Evolutionary conservation across 192 early-diverging fungal species (phyloP), one percentile per base, ranked within the genome.

Genomic region (Mortierella claussenii): DNA sequence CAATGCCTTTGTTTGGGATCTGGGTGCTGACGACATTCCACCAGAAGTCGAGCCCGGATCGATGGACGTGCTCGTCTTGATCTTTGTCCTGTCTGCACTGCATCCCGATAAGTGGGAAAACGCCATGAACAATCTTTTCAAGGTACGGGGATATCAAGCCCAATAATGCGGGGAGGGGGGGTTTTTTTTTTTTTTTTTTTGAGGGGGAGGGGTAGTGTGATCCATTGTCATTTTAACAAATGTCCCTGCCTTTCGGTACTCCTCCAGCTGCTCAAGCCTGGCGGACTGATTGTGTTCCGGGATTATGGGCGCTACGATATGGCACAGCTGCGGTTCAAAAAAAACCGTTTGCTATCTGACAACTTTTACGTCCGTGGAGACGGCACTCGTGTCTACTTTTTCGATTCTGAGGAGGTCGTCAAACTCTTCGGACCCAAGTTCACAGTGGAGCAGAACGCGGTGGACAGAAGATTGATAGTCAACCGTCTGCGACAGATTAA

Each of bases 301-400:
- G 98, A 99, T 80, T 99, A 99, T 79, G 98, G 94, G 17, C 82
- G 96, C n/a, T 96, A 99, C 80, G 98, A 99, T 74, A 86, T 97
- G 73, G 95, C 97, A 4, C 98, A 99, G 80, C 79, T 99, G 59
- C 89, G 97, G 42, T 96, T 99, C 80, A 99, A 99, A 78, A 82
- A 91, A 17, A 93, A 93, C 32, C 86, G 96, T 21, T 83, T 97
- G 67, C 82, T 99, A 4, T 90, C 93, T 3, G 93, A 96, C 15
- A 97, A 98, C 80, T 90, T 99, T 80, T 99, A 99, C 81, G 92
- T 96, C 33, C 92, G 98, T 33, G 97, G 98, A 20, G 98, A 99
- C 79, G 95, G 96, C 17, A 99, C 97, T 0, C 78, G 95, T 48
- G 95, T 96, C 5, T 97, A 97, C 60, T 98, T 98, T 73, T 98